phyloP scores from a whole-genome alignment of 2,329 filamentous ascomycete genomes.

The Nothophoma quercina region DNA sequence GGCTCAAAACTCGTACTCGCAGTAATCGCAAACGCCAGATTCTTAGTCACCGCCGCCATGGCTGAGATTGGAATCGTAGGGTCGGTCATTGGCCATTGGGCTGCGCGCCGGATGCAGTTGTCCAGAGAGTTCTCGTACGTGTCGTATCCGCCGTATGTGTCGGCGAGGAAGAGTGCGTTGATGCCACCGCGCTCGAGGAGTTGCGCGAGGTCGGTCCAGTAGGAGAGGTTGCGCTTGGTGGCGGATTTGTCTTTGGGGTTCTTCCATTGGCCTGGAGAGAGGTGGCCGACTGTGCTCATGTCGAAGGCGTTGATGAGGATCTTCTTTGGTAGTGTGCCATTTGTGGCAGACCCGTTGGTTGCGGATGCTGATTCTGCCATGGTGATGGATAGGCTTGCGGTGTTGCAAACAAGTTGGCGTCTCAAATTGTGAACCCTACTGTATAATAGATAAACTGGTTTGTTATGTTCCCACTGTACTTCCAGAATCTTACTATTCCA shows the following conservation, averaged over 20 bases:
- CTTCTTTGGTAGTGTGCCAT: conserved; percentile 49
- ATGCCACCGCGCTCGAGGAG: conserved; percentile 68
- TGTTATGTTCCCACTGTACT: background rate
- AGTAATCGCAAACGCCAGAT: conserved; percentile 69
- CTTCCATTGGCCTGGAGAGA: conserved; percentile 74
- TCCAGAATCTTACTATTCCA: background rate
- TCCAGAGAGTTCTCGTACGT: conserved; percentile 67
- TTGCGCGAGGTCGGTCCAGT: conserved; percentile 71
- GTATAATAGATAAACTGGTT: background rate
- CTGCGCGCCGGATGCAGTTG: conserved; percentile 67
- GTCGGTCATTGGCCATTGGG: conserved; percentile 71
- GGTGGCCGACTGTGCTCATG: conserved; percentile 70
- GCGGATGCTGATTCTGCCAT: conserved; percentile 26
- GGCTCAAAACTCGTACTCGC: conserved; percentile 69
- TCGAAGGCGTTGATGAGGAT: conserved; percentile 72
- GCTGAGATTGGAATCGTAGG: conserved; percentile 66
- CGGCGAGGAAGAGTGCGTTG: conserved; percentile 71
- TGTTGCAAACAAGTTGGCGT: too few relatives aligned
- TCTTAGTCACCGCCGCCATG: conserved; percentile 72
- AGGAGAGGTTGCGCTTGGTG: conserved; percentile 66
- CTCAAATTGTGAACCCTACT: too few relatives aligned
- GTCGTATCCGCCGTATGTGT: conserved; percentile 71
- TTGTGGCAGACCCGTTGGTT: conserved; percentile 5
- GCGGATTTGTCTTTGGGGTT: conserved; percentile 68
- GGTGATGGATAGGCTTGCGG: too few relatives aligned